These are phyloP conservation scores for Cutaneotrichosporon curvatum DNA, from an alignment of 1,284 basidiomycete species.

Conservation along the genomic window DNA sequence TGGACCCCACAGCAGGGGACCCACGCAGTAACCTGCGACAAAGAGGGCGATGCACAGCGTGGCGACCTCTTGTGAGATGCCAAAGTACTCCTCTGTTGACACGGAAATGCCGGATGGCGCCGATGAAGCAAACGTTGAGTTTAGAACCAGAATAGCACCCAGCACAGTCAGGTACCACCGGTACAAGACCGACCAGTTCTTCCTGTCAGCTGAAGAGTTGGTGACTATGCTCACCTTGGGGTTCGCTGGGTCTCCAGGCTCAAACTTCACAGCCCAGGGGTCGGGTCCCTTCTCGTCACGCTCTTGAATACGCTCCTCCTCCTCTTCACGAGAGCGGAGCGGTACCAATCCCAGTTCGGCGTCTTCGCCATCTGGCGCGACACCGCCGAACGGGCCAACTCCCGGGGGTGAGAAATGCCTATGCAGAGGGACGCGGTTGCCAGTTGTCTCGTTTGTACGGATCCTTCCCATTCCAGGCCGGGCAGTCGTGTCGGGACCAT, in stretches of 20 bases:
- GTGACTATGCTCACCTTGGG: slow-evolving; percentile 35
- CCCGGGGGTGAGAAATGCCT: slow-evolving; percentile 21
- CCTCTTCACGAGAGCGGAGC: slow-evolving; percentile 37
- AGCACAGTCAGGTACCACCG: slow-evolving; percentile 61
- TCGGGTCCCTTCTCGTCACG: slow-evolving; percentile 32
- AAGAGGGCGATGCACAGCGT: slow-evolving; percentile 48
- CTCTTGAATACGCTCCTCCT: slow-evolving; percentile 26
- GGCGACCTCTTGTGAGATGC: slow-evolving; percentile 54
- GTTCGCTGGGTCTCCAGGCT: slow-evolving; percentile 40
- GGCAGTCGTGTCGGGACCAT: neutral
- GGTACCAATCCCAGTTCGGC: slow-evolving; percentile 37
- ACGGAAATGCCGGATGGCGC: slow-evolving; percentile 39
- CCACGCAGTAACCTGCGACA: slow-evolving; percentile 51
- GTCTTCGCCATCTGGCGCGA: slow-evolving; percentile 31
- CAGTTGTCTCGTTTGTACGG: too few relatives aligned
- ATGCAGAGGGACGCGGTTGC: too few relatives aligned
- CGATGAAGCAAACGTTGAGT: slow-evolving; percentile 52
- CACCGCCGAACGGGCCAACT: slow-evolving; percentile 35
- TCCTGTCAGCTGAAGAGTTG: slow-evolving; percentile 7
- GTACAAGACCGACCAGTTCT: slow-evolving; percentile 56
- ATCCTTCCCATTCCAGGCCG: neutral
- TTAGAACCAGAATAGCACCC: slow-evolving; percentile 59
- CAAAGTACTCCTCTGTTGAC: slow-evolving; percentile 52
- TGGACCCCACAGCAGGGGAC: slow-evolving; percentile 57
- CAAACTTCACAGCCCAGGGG: slow-evolving; percentile 41